These are phyloP conservation scores for Calonectria montana DNA, from an alignment of 2,329 filamentous ascomycete species.

Conservation along the genomic window DNA sequence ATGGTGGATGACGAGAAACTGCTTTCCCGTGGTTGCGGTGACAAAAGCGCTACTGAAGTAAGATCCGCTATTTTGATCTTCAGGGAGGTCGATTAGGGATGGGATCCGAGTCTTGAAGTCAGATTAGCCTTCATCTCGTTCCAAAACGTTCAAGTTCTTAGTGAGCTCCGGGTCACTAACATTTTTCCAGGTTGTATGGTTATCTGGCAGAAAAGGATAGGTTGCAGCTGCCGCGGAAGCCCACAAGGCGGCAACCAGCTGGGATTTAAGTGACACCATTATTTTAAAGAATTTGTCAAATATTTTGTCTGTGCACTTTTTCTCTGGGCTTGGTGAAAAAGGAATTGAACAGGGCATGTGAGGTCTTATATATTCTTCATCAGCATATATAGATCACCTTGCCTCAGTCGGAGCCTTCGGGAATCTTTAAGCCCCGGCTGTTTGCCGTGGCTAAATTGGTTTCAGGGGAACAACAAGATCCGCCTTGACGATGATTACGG, in stretches of 20 bases:
- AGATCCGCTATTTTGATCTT: constrained; percentile 12
- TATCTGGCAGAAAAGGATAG: not conserved
- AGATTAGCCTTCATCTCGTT: not conserved
- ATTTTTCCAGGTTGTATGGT: not conserved
- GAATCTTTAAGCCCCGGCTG: not conserved
- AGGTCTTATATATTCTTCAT: not conserved
- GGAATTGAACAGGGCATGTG: not conserved
- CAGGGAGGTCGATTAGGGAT: not conserved
- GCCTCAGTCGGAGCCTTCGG: not conserved
- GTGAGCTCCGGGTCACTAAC: not conserved
- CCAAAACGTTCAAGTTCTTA: not conserved
- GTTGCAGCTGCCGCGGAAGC: not conserved
- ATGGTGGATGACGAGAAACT: constrained; percentile 14
- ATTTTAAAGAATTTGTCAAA: not conserved
- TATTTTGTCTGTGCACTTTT: not conserved
- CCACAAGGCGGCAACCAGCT: not conserved
- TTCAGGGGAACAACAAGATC: not conserved
- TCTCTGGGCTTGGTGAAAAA: not conserved
- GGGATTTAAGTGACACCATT: not conserved
- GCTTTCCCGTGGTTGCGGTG: constrained; percentile 7
- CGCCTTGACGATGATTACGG: not conserved
- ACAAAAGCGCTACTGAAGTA: constrained; percentile 12
- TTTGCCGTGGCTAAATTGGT: not conserved
- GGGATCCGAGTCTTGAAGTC: not conserved
- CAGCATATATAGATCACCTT: not conserved